These are phyloP conservation scores for Datura wrightii DNA, from an alignment of 257 asterid genomes.

Conservation along the genomic window DNA sequence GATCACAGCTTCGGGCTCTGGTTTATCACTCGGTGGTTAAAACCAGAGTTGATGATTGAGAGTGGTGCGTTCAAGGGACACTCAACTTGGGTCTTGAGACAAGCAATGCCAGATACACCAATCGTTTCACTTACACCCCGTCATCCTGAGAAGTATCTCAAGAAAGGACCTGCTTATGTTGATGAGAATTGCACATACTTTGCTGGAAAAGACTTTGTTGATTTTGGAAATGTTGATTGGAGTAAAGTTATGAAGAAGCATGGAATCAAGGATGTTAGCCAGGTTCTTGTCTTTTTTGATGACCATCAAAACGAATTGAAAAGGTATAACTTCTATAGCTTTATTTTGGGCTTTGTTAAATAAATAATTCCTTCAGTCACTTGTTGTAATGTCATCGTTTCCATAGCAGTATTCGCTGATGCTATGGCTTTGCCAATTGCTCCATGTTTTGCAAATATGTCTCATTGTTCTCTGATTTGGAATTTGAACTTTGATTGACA, in stretches of 20 bases:
- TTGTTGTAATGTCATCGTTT: background rate
- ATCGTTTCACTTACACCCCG: slow-evolving; percentile 92
- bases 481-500: slow-evolving; percentile 39
- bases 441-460: background rate
- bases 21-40: slow-evolving; percentile 86
- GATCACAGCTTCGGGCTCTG: slow-evolving; percentile 99
- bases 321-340: slow-evolving; percentile 54
- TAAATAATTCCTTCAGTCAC: background rate
- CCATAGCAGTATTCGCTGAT: background rate
- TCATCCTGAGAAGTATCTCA: slow-evolving; percentile 93
- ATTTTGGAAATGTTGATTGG: slow-evolving; percentile 98
- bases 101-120: slow-evolving; percentile 87
- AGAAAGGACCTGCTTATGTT: slow-evolving; percentile 98
- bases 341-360: background rate
- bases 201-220: slow-evolving; percentile 93
- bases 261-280: slow-evolving; percentile 68
- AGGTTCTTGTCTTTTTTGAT: slow-evolving; percentile 90
- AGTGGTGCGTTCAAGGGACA: slow-evolving; percentile 99
- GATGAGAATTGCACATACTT: slow-evolving; percentile 95
- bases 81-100: slow-evolving; percentile 97
- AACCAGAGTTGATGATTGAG: slow-evolving; percentile 92
- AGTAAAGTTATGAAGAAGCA: slow-evolving; percentile 71
- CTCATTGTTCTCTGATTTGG: slow-evolving; percentile 12
- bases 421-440: background rate
- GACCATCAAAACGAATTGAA: slow-evolving; percentile 97